Evolutionary conservation across 768 basidiomycete genomes (phyloP), one percentile per base, ranked within the genome.

Genomic region (Rhizopogon salebrosus): DNA sequence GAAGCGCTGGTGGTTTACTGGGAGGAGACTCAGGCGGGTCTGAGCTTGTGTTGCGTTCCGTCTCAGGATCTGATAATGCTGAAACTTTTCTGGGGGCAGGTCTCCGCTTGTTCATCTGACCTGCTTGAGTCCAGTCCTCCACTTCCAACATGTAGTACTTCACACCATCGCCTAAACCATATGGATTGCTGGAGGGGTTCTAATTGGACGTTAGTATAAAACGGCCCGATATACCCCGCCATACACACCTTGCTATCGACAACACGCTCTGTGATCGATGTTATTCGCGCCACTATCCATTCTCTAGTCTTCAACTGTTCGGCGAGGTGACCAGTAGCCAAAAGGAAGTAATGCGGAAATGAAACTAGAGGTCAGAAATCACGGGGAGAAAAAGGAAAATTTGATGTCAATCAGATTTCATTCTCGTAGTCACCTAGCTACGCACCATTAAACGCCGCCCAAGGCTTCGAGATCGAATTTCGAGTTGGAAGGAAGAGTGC

Each of bases 371-470:
- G 39, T 52, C 49, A 59, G 71, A 68, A 64, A 60, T 69, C 58
- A 39, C 67, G 58, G 58, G 64, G 40, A 40, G 48, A 52, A 48
- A 45, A 7, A 38, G 27, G 55, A 18, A 48, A 56, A 27, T 62
- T 41, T 13, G 31, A 34, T 11, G 31, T 11, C 34, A 27, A 29
- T 38, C 3, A 4, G 37, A 16, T 22, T 34, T 46, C 20, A 34
- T 22, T 16, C 4, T 22, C 45, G 22, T 23, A 23, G 22, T 46
- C 52, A 35, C 26, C 24, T 41, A 45, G 56, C 83, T 61, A 46
- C 45, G 14, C 64, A 93, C 94, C 89, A 69, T 98, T 99, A 72
- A 98, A 99, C 9, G 97, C 97, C 22, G 95, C 97, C 95, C 97
- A 99, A 1, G 92, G 90, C 66, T 90, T 92, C 39, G 89, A 87